Base-by-base conservation (phyloP, 306 rosid species). In the Argentina anserina region DNA sequence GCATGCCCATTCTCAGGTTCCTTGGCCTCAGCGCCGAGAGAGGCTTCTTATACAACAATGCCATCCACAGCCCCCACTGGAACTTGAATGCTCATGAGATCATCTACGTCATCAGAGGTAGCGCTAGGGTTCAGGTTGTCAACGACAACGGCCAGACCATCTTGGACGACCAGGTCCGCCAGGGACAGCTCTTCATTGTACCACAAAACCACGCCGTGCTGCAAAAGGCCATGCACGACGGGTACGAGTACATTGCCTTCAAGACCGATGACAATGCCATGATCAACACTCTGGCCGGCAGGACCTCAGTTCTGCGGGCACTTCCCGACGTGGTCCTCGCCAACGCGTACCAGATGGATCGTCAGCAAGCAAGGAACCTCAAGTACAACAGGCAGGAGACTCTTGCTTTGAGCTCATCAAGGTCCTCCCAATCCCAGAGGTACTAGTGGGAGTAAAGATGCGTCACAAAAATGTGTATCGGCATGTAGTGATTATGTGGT, bases 161-260 rank as follows among this genome's bases (percentile, higher is more conserved):
- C 21, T 87, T 76, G 43, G 79, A 86, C 20, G 85, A 69, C 0
- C 80, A 87, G 49, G 59, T 92, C 0, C 49, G 70, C 45, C 80
- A 72, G 49, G 90, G 86, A 0, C 89, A 84, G 45, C 52, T 75
- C 1, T 72, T 89, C 29, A 67, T 68, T 0, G 76, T 92, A 7
- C 97, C 96, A 50, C 96, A 92, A 56, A 81, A 83, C 80, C 88
- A 64, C 65, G 93, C 74, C 0, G 52, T 86, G 29, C 84, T 87
- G 7, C 81, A 78, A 5, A 67, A 49, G 33, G 79, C 96, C 3
- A 9, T 43, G 45, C 70, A 73, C 18, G 81, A 89, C 23, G 81
- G 73, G 18, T 89, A 87, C 76, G 39, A 34, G 39, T 91, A 86
- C 69, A 76, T 89, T 11, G 15, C 90, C 17, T 60, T 60, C 66